Evolutionary conservation across 1,284 basidiomycete genomes (phyloP).

Genomic region (Pterulicium gracile): DNA sequence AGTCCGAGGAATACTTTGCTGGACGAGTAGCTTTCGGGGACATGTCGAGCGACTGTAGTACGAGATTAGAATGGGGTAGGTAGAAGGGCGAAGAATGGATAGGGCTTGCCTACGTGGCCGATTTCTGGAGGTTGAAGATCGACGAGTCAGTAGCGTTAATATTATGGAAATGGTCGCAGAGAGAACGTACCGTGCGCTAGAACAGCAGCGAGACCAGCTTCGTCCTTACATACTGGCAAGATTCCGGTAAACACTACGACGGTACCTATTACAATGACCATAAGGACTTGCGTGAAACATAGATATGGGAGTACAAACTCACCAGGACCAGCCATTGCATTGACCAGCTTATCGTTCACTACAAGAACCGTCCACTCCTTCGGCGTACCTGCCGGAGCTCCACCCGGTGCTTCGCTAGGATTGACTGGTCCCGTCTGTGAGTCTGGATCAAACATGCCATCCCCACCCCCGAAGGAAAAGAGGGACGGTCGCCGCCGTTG

Average conservation of each 20-base stretch:
- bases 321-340: slow-evolving; percentile 78
- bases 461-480: slow-evolving; percentile 15
- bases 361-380: slow-evolving; percentile 73
- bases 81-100: slow-evolving; percentile 8
- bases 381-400: slow-evolving; percentile 14
- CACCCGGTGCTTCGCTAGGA: neutral
- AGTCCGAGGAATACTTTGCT: slow-evolving; percentile 44
- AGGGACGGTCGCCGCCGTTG: slow-evolving; percentile 5
- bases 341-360: slow-evolving; percentile 64
- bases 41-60: slow-evolving; percentile 62
- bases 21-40: slow-evolving; percentile 57
- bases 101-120: slow-evolving; percentile 62
- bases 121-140: slow-evolving; percentile 45
- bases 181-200: slow-evolving; percentile 66
- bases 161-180: neutral
- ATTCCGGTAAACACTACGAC: slow-evolving; percentile 91
- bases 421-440: neutral
- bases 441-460: slow-evolving; percentile 24
- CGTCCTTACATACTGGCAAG: slow-evolving; percentile 68
- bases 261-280: too few relatives aligned
- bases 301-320: too few relatives aligned
- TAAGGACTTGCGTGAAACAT: too few relatives aligned
- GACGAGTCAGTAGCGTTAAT: slow-evolving; percentile 2
- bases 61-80: slow-evolving; percentile 1
- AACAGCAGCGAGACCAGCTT: slow-evolving; percentile 80